Conservation (phyloP, 2,329 filamentous ascomycete genomes). For the Pseudogymnoascus sp. region DNA sequence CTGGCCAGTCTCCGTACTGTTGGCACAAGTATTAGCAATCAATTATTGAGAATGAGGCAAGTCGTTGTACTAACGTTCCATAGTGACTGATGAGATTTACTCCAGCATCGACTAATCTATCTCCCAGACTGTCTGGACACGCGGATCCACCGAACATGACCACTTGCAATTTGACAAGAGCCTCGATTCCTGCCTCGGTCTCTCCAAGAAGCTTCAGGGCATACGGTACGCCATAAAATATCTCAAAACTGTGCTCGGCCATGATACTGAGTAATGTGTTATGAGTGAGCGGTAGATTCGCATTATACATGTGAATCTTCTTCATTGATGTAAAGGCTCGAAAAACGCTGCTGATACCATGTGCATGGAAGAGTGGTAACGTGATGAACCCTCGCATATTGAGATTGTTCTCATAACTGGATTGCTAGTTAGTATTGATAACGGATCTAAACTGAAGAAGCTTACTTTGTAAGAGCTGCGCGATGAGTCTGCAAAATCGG, state of each 20-base stretch:
- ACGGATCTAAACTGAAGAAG: conserved; percentile 28
- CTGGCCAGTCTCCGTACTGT: conserved; percentile 32
- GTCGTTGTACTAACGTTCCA: conserved; percentile 38
- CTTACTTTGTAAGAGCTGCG: conserved; percentile 25
- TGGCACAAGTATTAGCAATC: not conserved
- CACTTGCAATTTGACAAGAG: conserved; percentile 38
- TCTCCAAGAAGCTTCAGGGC: conserved; percentile 55
- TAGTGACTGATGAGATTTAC: conserved; percentile 50
- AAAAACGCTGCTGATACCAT: conserved; percentile 48
- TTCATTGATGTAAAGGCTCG: conserved; percentile 43
- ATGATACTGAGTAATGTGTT: conserved; percentile 40
- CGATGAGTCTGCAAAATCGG: conserved; percentile 44
- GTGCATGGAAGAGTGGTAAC: conserved; percentile 51
- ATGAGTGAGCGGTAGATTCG: conserved; percentile 45
- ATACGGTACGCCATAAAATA: conserved; percentile 56
- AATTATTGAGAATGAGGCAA: not conserved
- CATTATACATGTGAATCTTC: conserved; percentile 45
- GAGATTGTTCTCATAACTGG: conserved; percentile 18
- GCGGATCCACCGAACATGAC: conserved; percentile 50
- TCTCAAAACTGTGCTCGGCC: conserved; percentile 37
- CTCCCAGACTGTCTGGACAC: conserved; percentile 51
- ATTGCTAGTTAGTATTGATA: conserved; percentile 9
- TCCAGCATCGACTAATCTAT: conserved; percentile 42
- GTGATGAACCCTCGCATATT: conserved; percentile 43
- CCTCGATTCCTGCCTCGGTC: conserved; percentile 42